Conservation (phyloP, 768 basidiomycete species). For the Psilocybe cyanescens region DNA sequence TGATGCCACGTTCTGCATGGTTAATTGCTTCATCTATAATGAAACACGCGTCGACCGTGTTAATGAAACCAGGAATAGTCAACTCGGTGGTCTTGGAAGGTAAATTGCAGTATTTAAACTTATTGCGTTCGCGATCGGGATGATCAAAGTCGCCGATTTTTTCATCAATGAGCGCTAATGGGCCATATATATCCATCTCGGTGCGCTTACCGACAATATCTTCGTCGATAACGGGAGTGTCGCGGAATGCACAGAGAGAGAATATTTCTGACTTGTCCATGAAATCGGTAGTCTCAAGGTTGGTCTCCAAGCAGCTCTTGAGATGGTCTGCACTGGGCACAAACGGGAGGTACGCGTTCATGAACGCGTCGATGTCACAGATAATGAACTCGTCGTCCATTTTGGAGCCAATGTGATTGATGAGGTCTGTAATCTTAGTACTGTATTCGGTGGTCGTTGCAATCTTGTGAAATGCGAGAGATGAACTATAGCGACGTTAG, state of each 20-base stretch:
- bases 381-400: background rate
- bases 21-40: background rate
- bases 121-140: background rate
- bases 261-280: too few relatives aligned
- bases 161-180: background rate
- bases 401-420: background rate
- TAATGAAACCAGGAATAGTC: background rate
- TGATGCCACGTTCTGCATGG: background rate
- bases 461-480: too few relatives aligned
- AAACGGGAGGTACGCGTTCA: background rate
- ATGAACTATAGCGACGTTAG: too few relatives aligned
- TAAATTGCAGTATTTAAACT: background rate
- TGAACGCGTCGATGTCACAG: background rate
- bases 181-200: background rate
- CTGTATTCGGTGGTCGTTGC: too few relatives aligned
- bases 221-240: background rate
- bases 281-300: background rate
- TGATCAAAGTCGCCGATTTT: background rate
- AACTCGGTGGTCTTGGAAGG: too few relatives aligned
- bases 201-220: background rate
- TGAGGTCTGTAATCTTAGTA: background rate
- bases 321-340: background rate
- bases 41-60: constrained; percentile 4
- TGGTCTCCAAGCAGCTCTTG: background rate
- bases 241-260: background rate